Base-by-base conservation (phyloP, 768 basidiomycete genomes). In the Nidularia pulvinata region DNA sequence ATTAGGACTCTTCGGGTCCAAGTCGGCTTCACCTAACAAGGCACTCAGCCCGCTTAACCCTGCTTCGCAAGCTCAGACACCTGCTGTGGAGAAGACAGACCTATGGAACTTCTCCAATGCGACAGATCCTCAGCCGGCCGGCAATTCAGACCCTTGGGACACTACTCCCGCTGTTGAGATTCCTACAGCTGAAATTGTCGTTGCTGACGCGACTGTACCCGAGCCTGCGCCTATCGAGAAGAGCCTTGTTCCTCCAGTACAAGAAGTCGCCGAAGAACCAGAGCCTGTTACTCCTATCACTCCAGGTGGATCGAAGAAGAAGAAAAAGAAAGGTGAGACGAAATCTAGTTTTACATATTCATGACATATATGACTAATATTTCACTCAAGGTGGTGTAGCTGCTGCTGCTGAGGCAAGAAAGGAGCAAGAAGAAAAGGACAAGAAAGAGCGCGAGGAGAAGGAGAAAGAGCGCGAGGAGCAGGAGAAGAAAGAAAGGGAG, bases 11-110 rank as follows among this genome's bases (percentile, higher is more conserved):
- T 60, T 63, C 65, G 57, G 64, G 14, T 59, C 64, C 22, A 61
- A 67, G 35, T 54, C 53, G 37, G 55, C 61, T 5, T 67, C 67
- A 13, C 65, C 67, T 7, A 58, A 53, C 22, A 66, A 65, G 47
- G 59, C 57, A 11, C 57, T 69, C 7, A 73, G 71, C 22, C 71
- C 71, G n/a, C 58, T 71, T 43, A 73, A 73, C 48, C 69, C 71
- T 19, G 64, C 69, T 13, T 56, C 66, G 14, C 67, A 68, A 43
- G 54, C 62, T 37, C 47, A 47, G 5, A 54, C 56, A 44, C 53
- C 54, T 53, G 51, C 49, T 52, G 49, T 58, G n/a, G 13, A 59
- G 35, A 35, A 43, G 3, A 25, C 45, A 6, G 49, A 54, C 10
- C 55, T 53, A n/a, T 59, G 59, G 57, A 58, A 50, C 14, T 51